phyloP scores from a whole-genome alignment of 2,329 filamentous ascomycete species.

The Aspergillus neoniger region DNA sequence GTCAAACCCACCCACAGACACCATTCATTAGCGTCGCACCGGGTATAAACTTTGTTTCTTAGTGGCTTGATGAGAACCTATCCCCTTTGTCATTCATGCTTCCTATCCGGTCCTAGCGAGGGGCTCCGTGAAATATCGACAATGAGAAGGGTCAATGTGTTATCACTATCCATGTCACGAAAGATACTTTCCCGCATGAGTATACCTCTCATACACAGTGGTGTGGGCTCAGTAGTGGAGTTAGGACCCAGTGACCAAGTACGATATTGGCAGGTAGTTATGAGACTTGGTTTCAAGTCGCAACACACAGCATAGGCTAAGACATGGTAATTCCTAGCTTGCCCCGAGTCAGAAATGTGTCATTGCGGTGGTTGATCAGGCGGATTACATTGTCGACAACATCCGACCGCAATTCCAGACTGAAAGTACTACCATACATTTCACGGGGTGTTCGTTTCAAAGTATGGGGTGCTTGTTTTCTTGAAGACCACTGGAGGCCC shows the following conservation, averaged over 20 bases:
- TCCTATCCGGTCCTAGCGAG: not conserved
- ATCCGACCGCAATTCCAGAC: not conserved
- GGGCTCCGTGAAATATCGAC: not conserved
- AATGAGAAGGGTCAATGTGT: not conserved
- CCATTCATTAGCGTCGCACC: constrained; percentile 5
- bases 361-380: constrained; percentile 10
- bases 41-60: constrained; percentile 4
- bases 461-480: not conserved
- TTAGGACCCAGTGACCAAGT: not conserved
- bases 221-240: not conserved
- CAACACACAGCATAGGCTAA: not conserved
- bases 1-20: constrained; percentile 10
- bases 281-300: not conserved
- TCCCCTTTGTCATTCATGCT: constrained; percentile 1
- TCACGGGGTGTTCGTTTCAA: not conserved
- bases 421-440: not conserved
- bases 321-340: not conserved
- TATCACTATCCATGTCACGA: not conserved
- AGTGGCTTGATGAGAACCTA: not conserved
- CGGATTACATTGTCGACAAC: not conserved
- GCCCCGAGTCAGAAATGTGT: constrained; percentile 15
- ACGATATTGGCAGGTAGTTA: not conserved
- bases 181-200: not conserved
- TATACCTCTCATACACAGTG: not conserved
- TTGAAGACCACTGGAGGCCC: not conserved